These are phyloP conservation scores for Thymus quinquecostatus DNA, from an alignment of 257 asterid species.

Conservation along the genomic window DNA sequence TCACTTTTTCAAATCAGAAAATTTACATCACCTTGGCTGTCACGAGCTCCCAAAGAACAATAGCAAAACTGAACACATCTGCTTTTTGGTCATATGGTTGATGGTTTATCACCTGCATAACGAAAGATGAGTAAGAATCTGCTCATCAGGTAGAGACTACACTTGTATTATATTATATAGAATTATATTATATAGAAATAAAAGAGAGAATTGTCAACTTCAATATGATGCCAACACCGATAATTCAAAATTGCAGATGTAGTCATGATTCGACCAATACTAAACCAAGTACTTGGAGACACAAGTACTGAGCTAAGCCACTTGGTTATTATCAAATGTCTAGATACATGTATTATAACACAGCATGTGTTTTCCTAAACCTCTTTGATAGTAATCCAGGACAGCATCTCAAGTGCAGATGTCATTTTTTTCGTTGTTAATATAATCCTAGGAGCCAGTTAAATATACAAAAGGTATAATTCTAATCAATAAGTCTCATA, in stretches of 20 bases:
- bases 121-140: conserved; percentile 12
- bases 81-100: conserved; percentile 93
- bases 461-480: background rate
- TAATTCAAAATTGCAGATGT: background rate
- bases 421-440: background rate
- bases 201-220: background rate
- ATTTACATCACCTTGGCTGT: conserved; percentile 65
- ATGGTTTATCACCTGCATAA: conserved; percentile 75
- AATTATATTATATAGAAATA: background rate
- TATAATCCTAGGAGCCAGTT: conserved; percentile 1
- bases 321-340: background rate
- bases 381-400: background rate
- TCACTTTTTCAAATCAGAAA: conserved; percentile 11
- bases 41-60: conserved; percentile 94
- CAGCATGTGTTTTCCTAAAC: background rate
- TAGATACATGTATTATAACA: background rate
- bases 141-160: background rate
- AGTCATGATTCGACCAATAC: conserved; percentile 3
- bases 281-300: background rate
- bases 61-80: conserved; percentile 88
- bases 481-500: background rate
- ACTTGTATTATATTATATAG: too few species aligned
- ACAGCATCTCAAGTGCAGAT: conserved; percentile 9
- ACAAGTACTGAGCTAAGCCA: background rate
- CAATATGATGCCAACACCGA: background rate